These are phyloP conservation scores for Rhizophagus prolifer DNA, from an alignment of 192 early-diverging fungal genomes.

Conservation along the genomic window DNA sequence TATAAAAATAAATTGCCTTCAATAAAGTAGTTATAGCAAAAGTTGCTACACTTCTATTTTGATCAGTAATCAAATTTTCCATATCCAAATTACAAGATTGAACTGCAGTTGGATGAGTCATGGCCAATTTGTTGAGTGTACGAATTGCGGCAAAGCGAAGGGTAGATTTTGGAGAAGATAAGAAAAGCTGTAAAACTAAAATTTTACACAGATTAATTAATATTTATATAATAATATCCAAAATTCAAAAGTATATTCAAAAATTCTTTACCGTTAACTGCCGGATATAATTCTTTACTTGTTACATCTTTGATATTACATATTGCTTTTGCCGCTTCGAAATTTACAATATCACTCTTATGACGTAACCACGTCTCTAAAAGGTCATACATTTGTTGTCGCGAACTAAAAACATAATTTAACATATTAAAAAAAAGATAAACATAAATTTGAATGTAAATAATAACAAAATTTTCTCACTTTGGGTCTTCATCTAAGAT, in stretches of 20 bases:
- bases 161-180: conserved; percentile 89
- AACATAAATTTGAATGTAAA: background rate
- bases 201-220: background rate
- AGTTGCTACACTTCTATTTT: conserved; percentile 95
- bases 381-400: conserved; percentile 75
- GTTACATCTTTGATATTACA: conserved; percentile 86
- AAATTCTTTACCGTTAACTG: conserved; percentile 72
- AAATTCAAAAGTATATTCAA: conserved; percentile 6
- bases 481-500: conserved; percentile 78
- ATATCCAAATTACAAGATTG: conserved; percentile 97
- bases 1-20: conserved; percentile 51
- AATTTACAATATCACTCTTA: conserved; percentile 97
- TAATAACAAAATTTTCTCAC: conserved; percentile 32
- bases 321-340: conserved; percentile 95
- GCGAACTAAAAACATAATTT: conserved; percentile 36
- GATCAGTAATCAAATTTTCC: conserved; percentile 95
- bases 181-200: conserved; percentile 84
- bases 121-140: conserved; percentile 90
- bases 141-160: conserved; percentile 97
- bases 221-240: background rate
- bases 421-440: background rate
- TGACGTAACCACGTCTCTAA: conserved; percentile 90
- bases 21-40: conserved; percentile 98
- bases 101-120: conserved; percentile 88
- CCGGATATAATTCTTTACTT: conserved; percentile 84